Evolutionary conservation across 495 filamentous ascomycete species (phyloP), one percentile per base, ranked within the genome.

Genomic region (Penicillium pulvis): DNA sequence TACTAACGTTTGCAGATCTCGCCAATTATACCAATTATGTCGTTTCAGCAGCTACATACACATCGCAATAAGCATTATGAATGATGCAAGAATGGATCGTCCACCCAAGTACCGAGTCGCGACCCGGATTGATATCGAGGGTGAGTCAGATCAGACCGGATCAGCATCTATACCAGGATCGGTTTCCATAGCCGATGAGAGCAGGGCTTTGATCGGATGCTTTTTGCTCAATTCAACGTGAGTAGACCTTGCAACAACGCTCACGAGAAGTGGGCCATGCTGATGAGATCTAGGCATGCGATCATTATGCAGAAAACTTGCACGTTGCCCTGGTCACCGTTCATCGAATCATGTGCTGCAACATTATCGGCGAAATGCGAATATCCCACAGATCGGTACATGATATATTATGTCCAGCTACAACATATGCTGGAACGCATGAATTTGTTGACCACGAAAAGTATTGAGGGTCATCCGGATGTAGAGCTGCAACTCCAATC

Each of bases 331-430:
- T 62, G 60, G 60, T 55, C 55, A 46, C 45, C 55, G 11, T 62
- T 62, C 56, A 55, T 62, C 51, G 60, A 62, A 47, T 62, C 60
- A 41, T 55, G 55, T 33, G 60, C 60, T 23, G 31, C 26, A 26
- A 45, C 58, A 10, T 42, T 62, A 31, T 62, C 60, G 30, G 50
- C 55, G 23, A 50, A 55, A 52, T 55, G 55, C 51, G 60, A 62
- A 39, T 62, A 55, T 30, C 51, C 55, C n/a, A 45, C 55, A 16
- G 60, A 62, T 52, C 55, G 45, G 45, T 56, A 58, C 41, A 48
- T 62, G 36, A 30, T 62, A 51, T 41, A 52, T 30, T 47, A 62
- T 26, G 57, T 63, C 12, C 54, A 49, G 36, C 26, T 56, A 17
- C 61, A 63, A 46, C 53, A 51, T 24, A 56, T 63, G 48, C 55